A percentile compares a stretch with the other conserved stretches of the same genome.
Evolutionary conservation across 1,284 basidiomycete genomes (phyloP).

Genomic region (Heliocybe sulcata): DNA sequence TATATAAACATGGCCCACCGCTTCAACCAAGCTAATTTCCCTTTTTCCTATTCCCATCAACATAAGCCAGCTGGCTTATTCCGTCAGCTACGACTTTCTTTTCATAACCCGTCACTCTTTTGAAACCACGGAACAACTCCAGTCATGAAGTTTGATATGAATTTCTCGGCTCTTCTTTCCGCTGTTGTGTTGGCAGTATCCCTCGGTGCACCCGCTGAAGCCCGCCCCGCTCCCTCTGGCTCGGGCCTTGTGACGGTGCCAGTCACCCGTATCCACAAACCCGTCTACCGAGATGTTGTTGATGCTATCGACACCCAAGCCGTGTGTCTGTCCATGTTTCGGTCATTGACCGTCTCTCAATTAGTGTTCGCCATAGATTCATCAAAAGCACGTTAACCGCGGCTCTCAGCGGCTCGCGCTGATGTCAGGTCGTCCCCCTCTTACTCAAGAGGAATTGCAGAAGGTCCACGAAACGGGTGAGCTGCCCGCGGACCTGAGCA

Average conservation of each 20-base stretch:
- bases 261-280: constrained; percentile 38
- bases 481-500: neutral
- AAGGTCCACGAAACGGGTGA: neutral
- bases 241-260: constrained; percentile 46
- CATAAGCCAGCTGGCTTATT: neutral
- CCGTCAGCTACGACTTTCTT: neutral
- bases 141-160: neutral
- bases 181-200: neutral
- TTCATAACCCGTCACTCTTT: neutral
- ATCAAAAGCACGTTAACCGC: constrained; percentile 70
- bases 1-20: neutral
- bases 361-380: constrained; percentile 31
- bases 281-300: constrained; percentile 25
- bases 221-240: neutral
- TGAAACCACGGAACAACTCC: neutral
- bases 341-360: neutral
- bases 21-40: neutral
- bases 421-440: constrained; percentile 56
- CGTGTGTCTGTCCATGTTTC: constrained; percentile 27
- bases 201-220: neutral
- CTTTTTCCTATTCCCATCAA: neutral
- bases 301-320: constrained; percentile 55
- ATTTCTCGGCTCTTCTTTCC: neutral
- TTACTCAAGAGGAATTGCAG: constrained; percentile 38
- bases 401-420: constrained; percentile 57